Percentiles rank a stretch among this genome's conserved stretches.
phyloP scores from a whole-genome alignment of 1,139 yeast genomes.

The Suhomyces coccinellae region DNA sequence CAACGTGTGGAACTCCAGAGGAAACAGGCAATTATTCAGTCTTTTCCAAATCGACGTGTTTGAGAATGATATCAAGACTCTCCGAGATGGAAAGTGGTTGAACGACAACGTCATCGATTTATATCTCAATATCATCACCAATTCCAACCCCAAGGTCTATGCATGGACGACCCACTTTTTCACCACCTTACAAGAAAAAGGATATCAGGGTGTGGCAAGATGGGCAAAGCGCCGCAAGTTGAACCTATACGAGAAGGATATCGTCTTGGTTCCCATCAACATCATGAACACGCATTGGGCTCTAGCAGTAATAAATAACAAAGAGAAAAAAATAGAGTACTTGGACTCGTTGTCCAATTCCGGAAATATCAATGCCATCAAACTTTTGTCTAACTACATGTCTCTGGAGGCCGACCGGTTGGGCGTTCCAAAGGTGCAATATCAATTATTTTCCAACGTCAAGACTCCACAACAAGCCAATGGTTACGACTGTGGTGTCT shows the following conservation, averaged over 20 bases:
- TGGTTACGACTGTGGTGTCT: slow-evolving; percentile 95
- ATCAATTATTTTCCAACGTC: slow-evolving; percentile 34
- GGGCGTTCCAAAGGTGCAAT: slow-evolving; percentile 22
- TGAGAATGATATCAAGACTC: slow-evolving; percentile 67
- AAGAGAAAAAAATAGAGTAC: slow-evolving; percentile 57
- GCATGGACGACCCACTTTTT: slow-evolving; percentile 89
- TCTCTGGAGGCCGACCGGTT: slow-evolving; percentile 52
- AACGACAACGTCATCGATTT: slow-evolving; percentile 90
- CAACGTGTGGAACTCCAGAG: slow-evolving; percentile 25
- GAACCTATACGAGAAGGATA: slow-evolving; percentile 61
- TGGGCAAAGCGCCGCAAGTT: slow-evolving; percentile 89
- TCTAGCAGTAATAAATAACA: slow-evolving; percentile 72
- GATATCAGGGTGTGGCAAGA: slow-evolving; percentile 78
- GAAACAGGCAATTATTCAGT: slow-evolving; percentile 23
- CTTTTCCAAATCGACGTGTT: slow-evolving; percentile 57
- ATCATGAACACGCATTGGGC: slow-evolving; percentile 91
- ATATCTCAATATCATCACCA: slow-evolving; percentile 62
- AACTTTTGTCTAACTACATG: slow-evolving; percentile 59
- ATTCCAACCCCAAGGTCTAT: slow-evolving; percentile 44
- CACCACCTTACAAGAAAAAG: slow-evolving; percentile 66
- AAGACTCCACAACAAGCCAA: slow-evolving; percentile 83
- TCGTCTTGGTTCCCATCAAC: slow-evolving; percentile 81
- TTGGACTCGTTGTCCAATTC: slow-evolving; percentile 67
- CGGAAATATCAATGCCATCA: slow-evolving; percentile 57
- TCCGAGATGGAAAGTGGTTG: slow-evolving; percentile 76